These are phyloP conservation scores for Colletotrichum spinosum DNA, from an alignment of 2,329 filamentous ascomycete genomes.

Conservation along the genomic window DNA sequence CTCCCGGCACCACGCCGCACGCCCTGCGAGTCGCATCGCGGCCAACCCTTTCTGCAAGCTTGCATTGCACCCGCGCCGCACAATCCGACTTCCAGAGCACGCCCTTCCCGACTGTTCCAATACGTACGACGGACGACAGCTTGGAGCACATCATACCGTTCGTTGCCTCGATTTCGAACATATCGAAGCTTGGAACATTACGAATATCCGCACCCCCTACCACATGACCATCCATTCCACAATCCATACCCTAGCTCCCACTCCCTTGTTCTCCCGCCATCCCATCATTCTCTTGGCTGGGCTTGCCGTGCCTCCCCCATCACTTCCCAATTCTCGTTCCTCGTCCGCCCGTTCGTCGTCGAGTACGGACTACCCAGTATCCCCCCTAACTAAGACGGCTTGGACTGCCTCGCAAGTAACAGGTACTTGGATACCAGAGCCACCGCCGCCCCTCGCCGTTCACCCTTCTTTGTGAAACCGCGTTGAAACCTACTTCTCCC, in stretches of 20 bases:
- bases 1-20: conserved; percentile 33
- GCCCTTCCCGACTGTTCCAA: conserved; percentile 4
- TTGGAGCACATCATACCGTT: conserved; percentile 28
- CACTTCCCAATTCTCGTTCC: conserved; percentile 27
- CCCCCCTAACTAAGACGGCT: conserved; percentile 4
- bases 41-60: background rate
- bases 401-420: conserved; percentile 26
- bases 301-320: conserved; percentile 13
- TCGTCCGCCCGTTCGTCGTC: conserved; percentile 30
- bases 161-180: conserved; percentile 15
- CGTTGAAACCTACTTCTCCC: conserved; percentile 36
- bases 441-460: conserved; percentile 21
- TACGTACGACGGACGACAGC: conserved; percentile 15
- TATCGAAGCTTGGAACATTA: conserved; percentile 24
- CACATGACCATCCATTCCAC: background rate
- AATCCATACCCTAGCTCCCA: conserved; percentile 2
- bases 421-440: conserved; percentile 22
- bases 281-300: conserved; percentile 21
- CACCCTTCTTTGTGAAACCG: conserved; percentile 33
- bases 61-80: conserved; percentile 21
- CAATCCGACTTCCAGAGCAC: conserved; percentile 22
- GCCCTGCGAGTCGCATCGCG: conserved; percentile 5
- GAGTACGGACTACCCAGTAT: conserved; percentile 12
- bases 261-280: conserved; percentile 31
- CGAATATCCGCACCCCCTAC: conserved; percentile 1